Percentiles rank a stretch among this genome's conserved stretches.
Conservation (phyloP, 352 stramenopile species). For the Phytophthora brassicae region DNA sequence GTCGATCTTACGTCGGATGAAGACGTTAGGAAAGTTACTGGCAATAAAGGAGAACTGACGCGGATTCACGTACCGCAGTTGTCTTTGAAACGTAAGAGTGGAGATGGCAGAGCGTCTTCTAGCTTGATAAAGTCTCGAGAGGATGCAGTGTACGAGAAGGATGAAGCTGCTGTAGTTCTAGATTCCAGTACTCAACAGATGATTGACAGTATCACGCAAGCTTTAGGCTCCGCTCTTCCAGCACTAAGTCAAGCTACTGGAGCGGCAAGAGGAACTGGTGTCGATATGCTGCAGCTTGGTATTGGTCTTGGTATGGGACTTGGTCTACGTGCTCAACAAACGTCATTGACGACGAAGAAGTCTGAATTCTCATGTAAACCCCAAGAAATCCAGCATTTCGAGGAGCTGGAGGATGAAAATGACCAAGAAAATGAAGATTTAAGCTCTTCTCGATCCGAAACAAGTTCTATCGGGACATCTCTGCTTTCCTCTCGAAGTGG, state of each 20-base stretch:
- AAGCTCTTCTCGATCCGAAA: conserved; percentile 33
- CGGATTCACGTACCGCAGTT: conserved; percentile 62
- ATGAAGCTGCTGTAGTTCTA: conserved; percentile 13
- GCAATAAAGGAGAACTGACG: conserved; percentile 35
- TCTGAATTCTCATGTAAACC: conserved; percentile 16
- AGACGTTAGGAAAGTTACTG: not conserved
- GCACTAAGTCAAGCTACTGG: conserved; percentile 22
- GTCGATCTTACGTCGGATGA: conserved; percentile 32
- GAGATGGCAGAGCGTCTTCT: conserved; percentile 20
- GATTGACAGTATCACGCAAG: conserved; percentile 76
- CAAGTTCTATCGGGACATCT: conserved; percentile 30
- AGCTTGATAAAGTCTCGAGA: conserved; percentile 24
- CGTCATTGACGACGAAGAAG: conserved; percentile 18
- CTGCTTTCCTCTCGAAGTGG: conserved; percentile 33
- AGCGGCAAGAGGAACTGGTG: conserved; percentile 22
- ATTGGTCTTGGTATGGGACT: conserved; percentile 91
- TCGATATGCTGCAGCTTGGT: conserved; percentile 77
- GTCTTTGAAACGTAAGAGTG: conserved; percentile 32
- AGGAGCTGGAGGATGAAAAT: conserved; percentile 23
- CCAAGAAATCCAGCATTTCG: not conserved
- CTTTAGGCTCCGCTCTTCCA: conserved; percentile 53
- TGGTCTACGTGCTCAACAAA: conserved; percentile 65
- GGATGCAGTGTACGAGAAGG: not conserved
- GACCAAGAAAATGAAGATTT: conserved; percentile 29
- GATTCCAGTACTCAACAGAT: conserved; percentile 65